A percentile compares a stretch with the other conserved stretches of the same genome.
Evolutionary conservation across 371 early-diverging fungal genomes (phyloP).

Genomic region (Mortierella sp.): DNA sequence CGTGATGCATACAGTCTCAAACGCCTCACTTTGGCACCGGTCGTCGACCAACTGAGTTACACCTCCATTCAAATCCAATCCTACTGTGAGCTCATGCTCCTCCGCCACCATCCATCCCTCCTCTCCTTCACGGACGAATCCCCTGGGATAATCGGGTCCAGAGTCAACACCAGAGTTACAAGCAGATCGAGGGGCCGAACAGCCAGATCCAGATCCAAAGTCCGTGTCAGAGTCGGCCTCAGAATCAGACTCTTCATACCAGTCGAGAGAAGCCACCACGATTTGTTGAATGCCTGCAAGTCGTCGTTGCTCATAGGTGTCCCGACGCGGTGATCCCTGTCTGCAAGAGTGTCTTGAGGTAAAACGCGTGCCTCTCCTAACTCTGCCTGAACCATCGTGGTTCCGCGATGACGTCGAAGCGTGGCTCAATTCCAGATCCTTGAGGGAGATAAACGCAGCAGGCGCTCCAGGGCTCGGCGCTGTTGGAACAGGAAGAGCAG

Average conservation of each 20-base stretch:
- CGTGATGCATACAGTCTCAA: not conserved
- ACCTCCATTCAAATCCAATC: not conserved
- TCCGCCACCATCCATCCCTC: not conserved
- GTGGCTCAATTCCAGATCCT: constrained; percentile 4
- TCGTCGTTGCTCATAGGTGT: not conserved
- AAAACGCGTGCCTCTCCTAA: too few relatives aligned
- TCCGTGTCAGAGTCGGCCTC: not conserved
- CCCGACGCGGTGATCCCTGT: not conserved
- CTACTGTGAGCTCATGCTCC: not conserved
- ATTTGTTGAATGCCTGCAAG: not conserved
- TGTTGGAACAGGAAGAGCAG: not conserved
- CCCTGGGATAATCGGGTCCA: not conserved
- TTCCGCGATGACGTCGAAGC: not conserved
- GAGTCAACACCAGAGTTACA: not conserved
- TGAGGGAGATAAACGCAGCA: not conserved
- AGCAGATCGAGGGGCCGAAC: not conserved
- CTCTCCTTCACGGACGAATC: not conserved
- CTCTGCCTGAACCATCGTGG: too few relatives aligned
- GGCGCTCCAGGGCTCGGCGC: not conserved
- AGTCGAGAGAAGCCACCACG: constrained; percentile 3
- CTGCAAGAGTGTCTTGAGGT: too few relatives aligned
- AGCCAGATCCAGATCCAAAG: not conserved
- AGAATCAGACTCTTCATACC: not conserved
- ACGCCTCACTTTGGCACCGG: not conserved
- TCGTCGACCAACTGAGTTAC: not conserved